phyloP scores from a whole-genome alignment of 2,329 filamentous ascomycete species.

The Ampelomyces quisqualis region DNA sequence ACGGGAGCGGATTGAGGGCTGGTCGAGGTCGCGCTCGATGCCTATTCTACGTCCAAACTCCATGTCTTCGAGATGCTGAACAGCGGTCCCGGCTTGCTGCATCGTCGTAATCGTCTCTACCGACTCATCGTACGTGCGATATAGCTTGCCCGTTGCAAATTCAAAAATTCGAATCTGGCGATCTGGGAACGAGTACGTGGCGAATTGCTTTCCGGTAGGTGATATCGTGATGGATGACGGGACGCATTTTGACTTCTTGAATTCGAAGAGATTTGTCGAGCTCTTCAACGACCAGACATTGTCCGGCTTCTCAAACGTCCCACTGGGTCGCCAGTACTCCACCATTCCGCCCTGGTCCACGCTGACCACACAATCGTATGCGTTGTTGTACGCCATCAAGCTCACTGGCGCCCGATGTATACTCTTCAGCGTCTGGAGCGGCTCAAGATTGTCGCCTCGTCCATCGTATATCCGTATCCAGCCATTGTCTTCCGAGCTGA shows the following conservation, averaged over 20 bases:
- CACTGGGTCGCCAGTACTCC: slow-evolving; percentile 88
- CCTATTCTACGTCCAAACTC: slow-evolving; percentile 89
- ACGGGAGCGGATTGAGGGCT: slow-evolving; percentile 64
- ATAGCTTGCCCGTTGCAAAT: slow-evolving; percentile 82
- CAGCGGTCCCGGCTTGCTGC: slow-evolving; percentile 87
- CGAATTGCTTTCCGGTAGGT: slow-evolving; percentile 81
- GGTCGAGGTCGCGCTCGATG: slow-evolving; percentile 82
- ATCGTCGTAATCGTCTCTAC: slow-evolving; percentile 85
- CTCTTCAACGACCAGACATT: slow-evolving; percentile 93
- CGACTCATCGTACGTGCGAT: slow-evolving; percentile 93
- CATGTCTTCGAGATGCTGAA: slow-evolving; percentile 79
- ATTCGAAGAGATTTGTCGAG: slow-evolving; percentile 90
- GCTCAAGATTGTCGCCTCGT: slow-evolving; percentile 72
- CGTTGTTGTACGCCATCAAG: slow-evolving; percentile 85
- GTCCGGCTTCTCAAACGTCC: slow-evolving; percentile 83
- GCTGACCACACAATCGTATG: slow-evolving; percentile 87
- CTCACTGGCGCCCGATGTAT: slow-evolving; percentile 82
- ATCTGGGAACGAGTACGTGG: slow-evolving; percentile 87
- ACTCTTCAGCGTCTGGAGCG: slow-evolving; percentile 73
- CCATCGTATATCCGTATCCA: slow-evolving; percentile 85
- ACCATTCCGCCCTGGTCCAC: slow-evolving; percentile 89
- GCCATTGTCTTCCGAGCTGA: slow-evolving; percentile 72
- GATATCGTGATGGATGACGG: slow-evolving; percentile 83
- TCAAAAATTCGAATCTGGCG: slow-evolving; percentile 92
- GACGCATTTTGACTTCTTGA: slow-evolving; percentile 87